These are phyloP conservation scores for Aspergillus brunneoviolaceus DNA, from an alignment of 2,329 filamentous ascomycete genomes.

Conservation along the genomic window DNA sequence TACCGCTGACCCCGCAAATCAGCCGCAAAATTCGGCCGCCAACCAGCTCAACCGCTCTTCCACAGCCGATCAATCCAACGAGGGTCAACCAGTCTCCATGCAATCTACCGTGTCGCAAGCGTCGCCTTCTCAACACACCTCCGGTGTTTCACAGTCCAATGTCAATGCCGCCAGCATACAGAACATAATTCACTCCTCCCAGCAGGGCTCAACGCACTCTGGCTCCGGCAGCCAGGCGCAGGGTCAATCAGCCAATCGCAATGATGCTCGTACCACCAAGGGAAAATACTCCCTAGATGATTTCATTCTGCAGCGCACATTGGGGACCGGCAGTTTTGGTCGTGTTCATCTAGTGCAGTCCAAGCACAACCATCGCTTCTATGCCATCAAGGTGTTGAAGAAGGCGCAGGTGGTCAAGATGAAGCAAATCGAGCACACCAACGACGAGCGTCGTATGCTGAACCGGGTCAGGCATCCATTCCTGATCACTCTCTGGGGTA, in stretches of 20 bases:
- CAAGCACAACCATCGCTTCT: constrained; percentile 96
- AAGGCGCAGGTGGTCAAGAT: constrained; percentile 99
- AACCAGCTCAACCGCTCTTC: constrained; percentile 15
- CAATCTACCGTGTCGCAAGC: constrained; percentile 38
- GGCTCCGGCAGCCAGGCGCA: constrained; percentile 27
- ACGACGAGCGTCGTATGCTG: constrained; percentile 94
- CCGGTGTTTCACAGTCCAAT: constrained; percentile 12
- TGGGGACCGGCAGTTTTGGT: constrained; percentile 96
- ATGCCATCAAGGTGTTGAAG: constrained; percentile 97
- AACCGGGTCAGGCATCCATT: constrained; percentile 97
- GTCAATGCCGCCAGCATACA: constrained; percentile 76
- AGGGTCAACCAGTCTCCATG: constrained; percentile 35
- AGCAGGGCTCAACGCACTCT: constrained; percentile 39
- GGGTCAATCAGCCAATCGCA: constrained; percentile 15
- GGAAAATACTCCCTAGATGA: constrained; percentile 94
- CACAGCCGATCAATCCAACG: constrained; percentile 21
- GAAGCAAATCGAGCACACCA: constrained; percentile 99
- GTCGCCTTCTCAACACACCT: constrained; percentile 30
- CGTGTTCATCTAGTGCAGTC: constrained; percentile 95
- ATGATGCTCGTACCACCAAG: constrained; percentile 69
- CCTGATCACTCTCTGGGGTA: constrained; percentile 96
- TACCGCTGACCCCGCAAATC: background rate
- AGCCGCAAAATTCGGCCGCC: background rate
- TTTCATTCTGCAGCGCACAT: constrained; percentile 84
- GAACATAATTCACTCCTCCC: constrained; percentile 73